Conservation (phyloP, 345 rosid species). For the Alliaria petiolata region DNA sequence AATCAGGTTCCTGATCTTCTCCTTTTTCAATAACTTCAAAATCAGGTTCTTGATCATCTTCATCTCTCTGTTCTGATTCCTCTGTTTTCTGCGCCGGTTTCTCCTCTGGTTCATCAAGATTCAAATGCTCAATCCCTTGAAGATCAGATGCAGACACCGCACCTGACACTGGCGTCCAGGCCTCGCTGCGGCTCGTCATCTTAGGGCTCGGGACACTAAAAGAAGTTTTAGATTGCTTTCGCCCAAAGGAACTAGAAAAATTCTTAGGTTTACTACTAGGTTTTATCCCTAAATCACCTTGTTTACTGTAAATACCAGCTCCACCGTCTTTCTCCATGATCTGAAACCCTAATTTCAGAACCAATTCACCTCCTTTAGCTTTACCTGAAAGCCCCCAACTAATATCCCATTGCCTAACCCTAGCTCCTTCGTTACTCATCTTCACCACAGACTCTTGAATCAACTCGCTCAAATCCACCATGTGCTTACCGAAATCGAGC, state of each 20-base stretch:
- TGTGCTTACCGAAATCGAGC: constrained; percentile 71
- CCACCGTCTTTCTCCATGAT: constrained; percentile 97
- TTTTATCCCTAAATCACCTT: constrained; percentile 49
- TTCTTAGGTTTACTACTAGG: constrained; percentile 34
- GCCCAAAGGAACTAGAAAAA: constrained; percentile 53
- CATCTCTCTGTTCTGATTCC: constrained; percentile 44
- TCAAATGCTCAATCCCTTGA: constrained; percentile 78
- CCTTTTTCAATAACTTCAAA: constrained; percentile 89
- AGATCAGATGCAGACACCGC: constrained; percentile 42
- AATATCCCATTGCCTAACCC: constrained; percentile 91
- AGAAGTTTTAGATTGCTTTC: constrained; percentile 75
- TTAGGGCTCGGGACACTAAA: constrained; percentile 92
- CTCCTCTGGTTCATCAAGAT: constrained; percentile 75
- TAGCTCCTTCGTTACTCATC: constrained; percentile 58
- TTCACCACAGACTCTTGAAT: constrained; percentile 82
- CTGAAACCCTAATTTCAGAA: constrained; percentile 79
- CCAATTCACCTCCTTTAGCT: constrained; percentile 89
- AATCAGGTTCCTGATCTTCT: constrained; percentile 48
- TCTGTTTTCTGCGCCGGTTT: constrained; percentile 42
- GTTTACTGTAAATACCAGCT: constrained; percentile 70
- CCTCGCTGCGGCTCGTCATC: constrained; percentile 50
- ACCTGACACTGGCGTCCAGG: constrained; percentile 60
- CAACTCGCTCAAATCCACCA: constrained; percentile 63
- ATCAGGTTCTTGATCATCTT: constrained; percentile 75
- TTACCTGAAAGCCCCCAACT: constrained; percentile 71